Base-by-base conservation (phyloP, 495 filamentous ascomycete species). In the Xylaria acuta region DNA sequence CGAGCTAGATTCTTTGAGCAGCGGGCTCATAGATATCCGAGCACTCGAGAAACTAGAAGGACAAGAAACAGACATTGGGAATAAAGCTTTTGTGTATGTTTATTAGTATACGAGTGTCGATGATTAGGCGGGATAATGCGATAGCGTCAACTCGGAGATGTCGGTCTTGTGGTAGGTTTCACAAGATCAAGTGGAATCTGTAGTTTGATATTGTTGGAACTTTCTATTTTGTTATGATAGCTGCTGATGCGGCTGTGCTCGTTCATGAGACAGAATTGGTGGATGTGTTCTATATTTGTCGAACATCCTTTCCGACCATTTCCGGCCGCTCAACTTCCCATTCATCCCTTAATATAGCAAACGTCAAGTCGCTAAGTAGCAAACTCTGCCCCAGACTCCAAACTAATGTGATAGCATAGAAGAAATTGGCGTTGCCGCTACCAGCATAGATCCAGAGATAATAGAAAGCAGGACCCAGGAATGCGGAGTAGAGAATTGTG, bases 361-460 rank as follows among this genome's bases (percentile, higher is more conserved):
- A 99, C 3, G 97, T 82, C 59, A 90, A 86, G 77, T 99, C 96
- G 11, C 90, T 92, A 0, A 98, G 87, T 47, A 91, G 76, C 38
- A 98, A 78, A 1, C 93, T 94, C 49, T 94, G 85, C 0, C 94
- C 96, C 4, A 99, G 82, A 76, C 93, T 96, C 96, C 96, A 99
- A 20, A 98, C 96, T 0, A 99, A 87, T 5, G 96, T 99, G 78
- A 99, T 98, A 76, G 96, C 96, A 77, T 99, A 99, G 83, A 98
- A 99, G 84, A 99, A 99, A 80, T 99, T 99, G 51, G 96, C 96
- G 77, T 99, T 99, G 40, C 97, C 96, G 43, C 93, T 97, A 49
- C 96, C 96, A 25, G 96, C 97, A 78, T 99, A 99, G 73, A 98
- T 97, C 96, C 96, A 99, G 5, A 99, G 87, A 80, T 99, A 90